Conservation (phyloP, 768 basidiomycete genomes). For the Suillus sp. region DNA sequence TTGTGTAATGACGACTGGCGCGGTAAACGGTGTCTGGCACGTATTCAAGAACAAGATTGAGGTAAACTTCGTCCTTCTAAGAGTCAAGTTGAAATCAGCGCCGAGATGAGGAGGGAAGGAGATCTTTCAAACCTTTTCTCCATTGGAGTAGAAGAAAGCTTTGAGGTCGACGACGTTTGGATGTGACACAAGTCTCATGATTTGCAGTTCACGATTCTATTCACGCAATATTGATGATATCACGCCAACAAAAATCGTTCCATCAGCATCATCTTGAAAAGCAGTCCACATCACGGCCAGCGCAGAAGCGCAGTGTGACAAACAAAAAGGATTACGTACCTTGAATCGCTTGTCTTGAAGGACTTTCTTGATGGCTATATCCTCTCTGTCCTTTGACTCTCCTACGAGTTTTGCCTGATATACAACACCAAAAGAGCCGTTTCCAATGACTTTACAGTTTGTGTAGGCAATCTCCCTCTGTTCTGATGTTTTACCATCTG, state of each 20-base stretch:
- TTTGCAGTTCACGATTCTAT: slow-evolving; percentile 98
- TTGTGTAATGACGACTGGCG: slow-evolving; percentile 97
- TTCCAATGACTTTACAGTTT: slow-evolving; percentile 97
- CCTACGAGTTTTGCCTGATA: slow-evolving; percentile 90
- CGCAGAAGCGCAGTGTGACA: slow-evolving; percentile 4
- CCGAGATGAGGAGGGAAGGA: slow-evolving; percentile 12
- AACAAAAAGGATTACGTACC: slow-evolving; percentile 51
- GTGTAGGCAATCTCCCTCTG: slow-evolving; percentile 90
- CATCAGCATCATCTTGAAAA: slow-evolving; percentile 20
- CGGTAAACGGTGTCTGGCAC: slow-evolving; percentile 99
- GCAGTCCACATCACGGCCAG: neutral
- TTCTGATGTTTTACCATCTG: slow-evolving; percentile 91
- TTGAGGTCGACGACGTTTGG: slow-evolving; percentile 98
- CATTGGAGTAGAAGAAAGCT: slow-evolving; percentile 99
- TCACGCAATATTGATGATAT: slow-evolving; percentile 7
- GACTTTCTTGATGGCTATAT: slow-evolving; percentile 99
- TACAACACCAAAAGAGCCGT: slow-evolving; percentile 99
- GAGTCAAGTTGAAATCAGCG: slow-evolving; percentile 13
- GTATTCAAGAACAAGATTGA: slow-evolving; percentile 98
- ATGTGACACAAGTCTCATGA: slow-evolving; percentile 96
- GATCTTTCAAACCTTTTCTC: slow-evolving; percentile 81
- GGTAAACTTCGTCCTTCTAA: slow-evolving; percentile 99
- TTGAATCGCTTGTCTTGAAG: slow-evolving; percentile 99
- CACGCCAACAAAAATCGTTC: neutral
- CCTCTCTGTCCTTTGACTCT: slow-evolving; percentile 61